Evolutionary conservation across 2,329 filamentous ascomycete species (phyloP).

Genomic region (Claviceps purpurea): DNA sequence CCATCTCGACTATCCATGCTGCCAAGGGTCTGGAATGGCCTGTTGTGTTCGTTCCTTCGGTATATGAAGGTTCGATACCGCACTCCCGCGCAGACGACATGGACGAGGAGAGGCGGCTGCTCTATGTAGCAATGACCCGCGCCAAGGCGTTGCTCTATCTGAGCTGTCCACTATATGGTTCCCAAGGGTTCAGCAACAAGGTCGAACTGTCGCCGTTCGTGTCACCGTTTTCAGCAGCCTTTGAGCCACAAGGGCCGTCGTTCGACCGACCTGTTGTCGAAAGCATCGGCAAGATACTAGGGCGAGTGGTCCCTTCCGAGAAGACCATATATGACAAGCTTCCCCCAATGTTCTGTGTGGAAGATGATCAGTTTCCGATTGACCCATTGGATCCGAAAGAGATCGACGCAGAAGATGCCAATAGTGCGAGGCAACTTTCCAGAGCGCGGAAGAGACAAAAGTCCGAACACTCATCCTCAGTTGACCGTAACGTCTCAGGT

Average conservation of each 20-base stretch:
- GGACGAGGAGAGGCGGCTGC: constrained; percentile 73
- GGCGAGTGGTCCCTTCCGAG: constrained; percentile 44
- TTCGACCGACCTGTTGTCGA: constrained; percentile 49
- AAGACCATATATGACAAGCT: constrained; percentile 39
- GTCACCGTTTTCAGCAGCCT: constrained; percentile 27
- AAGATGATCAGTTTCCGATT: constrained; percentile 57
- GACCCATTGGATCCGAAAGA: constrained; percentile 38
- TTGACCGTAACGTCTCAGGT: constrained; percentile 7
- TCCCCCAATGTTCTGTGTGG: constrained; percentile 38
- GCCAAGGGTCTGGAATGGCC: constrained; percentile 97
- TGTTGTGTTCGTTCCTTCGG: constrained; percentile 80
- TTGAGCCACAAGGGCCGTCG: constrained; percentile 53
- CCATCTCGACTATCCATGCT: constrained; percentile 90
- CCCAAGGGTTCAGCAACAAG: constrained; percentile 41
- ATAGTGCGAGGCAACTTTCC: constrained; percentile 9
- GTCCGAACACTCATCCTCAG: constrained; percentile 8
- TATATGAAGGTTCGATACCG: constrained; percentile 82
- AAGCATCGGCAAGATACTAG: constrained; percentile 58
- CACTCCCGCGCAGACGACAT: constrained; percentile 75
- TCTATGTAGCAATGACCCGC: constrained; percentile 95
- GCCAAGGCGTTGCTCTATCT: constrained; percentile 78
- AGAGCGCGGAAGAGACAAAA: constrained; percentile 19
- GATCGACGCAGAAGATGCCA: constrained; percentile 10
- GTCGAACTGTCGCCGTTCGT: constrained; percentile 64
- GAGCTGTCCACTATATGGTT: constrained; percentile 61